Evolutionary conservation across 148 eudicot genomes (phyloP).

Genomic region (Euryodendron excelsum): DNA sequence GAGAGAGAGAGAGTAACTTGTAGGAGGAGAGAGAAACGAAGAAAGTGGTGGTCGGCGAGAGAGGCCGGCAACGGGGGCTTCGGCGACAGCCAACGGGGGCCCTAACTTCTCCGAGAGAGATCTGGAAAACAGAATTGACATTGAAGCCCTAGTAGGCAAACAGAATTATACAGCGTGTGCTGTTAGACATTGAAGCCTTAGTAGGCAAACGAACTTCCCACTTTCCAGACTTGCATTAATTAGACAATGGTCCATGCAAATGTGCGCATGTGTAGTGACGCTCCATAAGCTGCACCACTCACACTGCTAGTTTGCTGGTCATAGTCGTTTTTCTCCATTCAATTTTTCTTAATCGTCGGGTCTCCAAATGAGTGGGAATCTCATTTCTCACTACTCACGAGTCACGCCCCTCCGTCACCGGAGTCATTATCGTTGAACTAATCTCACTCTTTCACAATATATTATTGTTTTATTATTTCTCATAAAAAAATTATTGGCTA

Average conservation of each 20-base stretch:
- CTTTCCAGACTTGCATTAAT: neutral
- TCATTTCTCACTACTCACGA: no score
- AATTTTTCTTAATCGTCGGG: no score
- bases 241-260: neutral
- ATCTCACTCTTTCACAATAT: no score
- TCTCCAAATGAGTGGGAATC: no score
- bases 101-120: neutral
- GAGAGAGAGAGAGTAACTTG: conserved; percentile 14
- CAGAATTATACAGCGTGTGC: no score
- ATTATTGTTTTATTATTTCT: no score
- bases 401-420: no score
- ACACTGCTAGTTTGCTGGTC: no score
- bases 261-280: neutral
- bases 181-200: neutral
- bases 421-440: no score
- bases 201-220: neutral
- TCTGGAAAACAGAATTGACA: neutral
- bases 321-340: neutral
- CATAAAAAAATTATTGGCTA: no score
- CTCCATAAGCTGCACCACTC: neutral
- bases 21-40: conserved; percentile 9
- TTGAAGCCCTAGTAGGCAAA: neutral
- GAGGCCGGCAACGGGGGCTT: neutral
- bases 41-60: conserved; percentile 16
- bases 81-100: neutral